Base-by-base conservation (phyloP, 139 green algal genomes). In the Chlamydomonas eustigma region DNA sequence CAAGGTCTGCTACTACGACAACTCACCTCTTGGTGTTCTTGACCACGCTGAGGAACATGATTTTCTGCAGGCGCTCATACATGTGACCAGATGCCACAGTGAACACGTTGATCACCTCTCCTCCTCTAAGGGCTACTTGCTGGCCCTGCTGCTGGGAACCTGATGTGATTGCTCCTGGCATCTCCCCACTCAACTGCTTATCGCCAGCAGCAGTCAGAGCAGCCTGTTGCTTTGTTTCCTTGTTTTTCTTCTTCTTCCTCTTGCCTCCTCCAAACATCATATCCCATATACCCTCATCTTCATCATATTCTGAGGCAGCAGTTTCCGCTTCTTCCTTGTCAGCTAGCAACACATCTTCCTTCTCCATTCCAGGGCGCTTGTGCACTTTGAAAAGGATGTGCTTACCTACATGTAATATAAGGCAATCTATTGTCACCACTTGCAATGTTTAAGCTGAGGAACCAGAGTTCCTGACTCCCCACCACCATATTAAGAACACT, bases 41-140 rank as follows among this genome's bases (percentile, higher is more conserved):
- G 39, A 97, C 72, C 50, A 97, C 94, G 0, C 79, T 92, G 3
- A 98, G 85, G 24, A 99, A 90, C 96, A 99, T 99, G 83, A 99
- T 99, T 84, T 96, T 97, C 81, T 98, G 92, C 71, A 99, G 90
- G 3, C 96, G 88, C 89, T 99, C 96, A 66, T 98, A 98, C 92
- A 99, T 95, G 84, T 98, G 95, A 0, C 96, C 96, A 0, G 87
- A 95, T 0, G 96, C 95, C 1, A 99, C 90, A 4, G 94, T 97
- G 87, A 99, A 98, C 25, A 99, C 90, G 80, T 99, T 93, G 78
- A 99, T 93, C 0, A 76, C 80, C 3, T 76, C 73, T 12, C 35
- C 4, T 12, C 18, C 63, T n/a, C n/a, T n/a, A n/a, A n/a, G n/a
- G n/a, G n/a, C n/a, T n/a, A n/a, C n/a, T n/a, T n/a, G n/a, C n/a